Evolutionary conservation across 2,329 filamentous ascomycete genomes (phyloP), one percentile per base, ranked within the genome.

Genomic region (Paecilomyces variotii): DNA sequence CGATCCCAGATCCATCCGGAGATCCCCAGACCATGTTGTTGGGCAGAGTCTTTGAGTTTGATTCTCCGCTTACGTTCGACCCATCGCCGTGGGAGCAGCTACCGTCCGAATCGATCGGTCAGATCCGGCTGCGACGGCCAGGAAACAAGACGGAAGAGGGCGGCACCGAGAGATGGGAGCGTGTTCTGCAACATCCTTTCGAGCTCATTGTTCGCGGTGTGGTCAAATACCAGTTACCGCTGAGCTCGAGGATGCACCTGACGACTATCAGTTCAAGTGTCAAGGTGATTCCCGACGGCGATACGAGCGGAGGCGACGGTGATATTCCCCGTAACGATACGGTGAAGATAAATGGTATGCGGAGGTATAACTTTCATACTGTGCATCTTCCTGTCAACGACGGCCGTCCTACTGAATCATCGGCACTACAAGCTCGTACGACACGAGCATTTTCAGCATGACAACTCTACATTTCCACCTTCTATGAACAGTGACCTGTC

Each of bases 161-260:
- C 49, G 94, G 93, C 7, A 87, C 87, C 1, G 86, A 89, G 68
- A 85, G 92, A 11, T 99, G 94, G 94, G 91, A 96, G 71, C 84
- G 86, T 60, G 92, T 97, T 53, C 80, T 97, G 55, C 85, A 95
- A 63, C 89, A 97, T 72, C 90, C 93, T 52, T 99, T 97, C 66
- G 91, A 97, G 65, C 82, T 99, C 54, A 93, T 97, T 61, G 84
- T 99, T 50, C 87, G 94, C 66, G 94, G 94, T 25, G 89, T 94
- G 12, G 80, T 99, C 65, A 91, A 92, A 69, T 99, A 99, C 68
- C 80, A 84, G 61, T 75, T 87, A 2, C 84, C 85, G 6, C 75
- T 87, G 57, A 83, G 79, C 60, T 82, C 81, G 3, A 76, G 78
- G 14, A 76, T 76, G 50, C 76, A 80, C 64, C 82, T 78, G n/a